Evolutionary conservation across 2,329 filamentous ascomycete species (phyloP), one percentile per base, ranked within the genome.

Genomic region (Colletotrichum lini): DNA sequence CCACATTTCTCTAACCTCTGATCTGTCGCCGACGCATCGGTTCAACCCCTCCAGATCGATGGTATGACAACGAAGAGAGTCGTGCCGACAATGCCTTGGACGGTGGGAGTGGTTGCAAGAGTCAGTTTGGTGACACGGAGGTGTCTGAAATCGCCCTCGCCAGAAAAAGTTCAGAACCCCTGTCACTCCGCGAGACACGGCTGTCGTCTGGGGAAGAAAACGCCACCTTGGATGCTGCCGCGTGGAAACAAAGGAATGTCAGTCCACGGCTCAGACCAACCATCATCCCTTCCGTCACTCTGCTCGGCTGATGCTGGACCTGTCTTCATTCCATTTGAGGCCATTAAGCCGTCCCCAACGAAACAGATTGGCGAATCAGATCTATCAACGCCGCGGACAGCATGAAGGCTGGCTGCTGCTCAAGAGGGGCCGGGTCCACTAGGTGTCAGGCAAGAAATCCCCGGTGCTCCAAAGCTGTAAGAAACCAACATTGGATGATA

Each of bases 391-490:
- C 54, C 8, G 15, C 30, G 42, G 30, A n/a, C 26, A 45, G 70
- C 70, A 70, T 72, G 47, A 70, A 70, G 53, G 30, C 30, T 10
- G 9, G 30, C 30, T 35, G 30, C 30, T 35, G 30, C 8, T 42
- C 60, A 60, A 70, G 21, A 65, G 35, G 49, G 52, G 38, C 38
- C 56, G 53, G 45, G 26, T 38, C 69, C 69, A 72, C 69, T n/a
- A 57, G 12, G 47, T 70, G 56, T 65, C 59, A 65, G 66, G 66
- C 56, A 60, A 60, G 26, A 57, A 70, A 69, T 65, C 66, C 60
- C 70, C 56, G 54, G 44, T 60, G 56, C 65, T 70, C 65, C 66
- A 60, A 63, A 68, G 38, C 68, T 71, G 70, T 65, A 70, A 70
- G 66, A 72, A 64, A 60, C 60, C 53, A 57, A 64, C 54, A 57